Percentiles rank a stretch among this genome's conserved stretches.
phyloP scores from a whole-genome alignment of 192 early-diverging fungal species.

The Thamnidium elegans region DNA sequence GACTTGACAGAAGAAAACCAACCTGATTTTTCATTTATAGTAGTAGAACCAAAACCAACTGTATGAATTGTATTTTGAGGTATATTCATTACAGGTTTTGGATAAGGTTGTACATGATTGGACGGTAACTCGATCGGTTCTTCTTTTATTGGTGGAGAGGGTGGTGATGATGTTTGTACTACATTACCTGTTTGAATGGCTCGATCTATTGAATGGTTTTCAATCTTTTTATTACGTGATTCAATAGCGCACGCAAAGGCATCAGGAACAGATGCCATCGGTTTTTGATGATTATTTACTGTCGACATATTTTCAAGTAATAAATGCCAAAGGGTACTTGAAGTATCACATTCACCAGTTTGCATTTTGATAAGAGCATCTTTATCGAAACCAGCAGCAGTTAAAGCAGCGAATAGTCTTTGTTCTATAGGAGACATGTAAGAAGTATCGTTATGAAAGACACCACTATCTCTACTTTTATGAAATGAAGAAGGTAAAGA shows the following conservation, averaged over 20 bases:
- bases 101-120: constrained; percentile 4
- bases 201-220: neutral
- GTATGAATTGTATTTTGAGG: constrained; percentile 10
- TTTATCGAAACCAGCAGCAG: constrained; percentile 56
- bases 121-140: constrained; percentile 8
- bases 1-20: constrained; percentile 34
- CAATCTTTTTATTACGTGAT: neutral
- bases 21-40: constrained; percentile 14
- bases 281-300: neutral
- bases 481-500: constrained; percentile 31
- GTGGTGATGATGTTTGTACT: too few species aligned
- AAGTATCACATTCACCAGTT: constrained; percentile 54
- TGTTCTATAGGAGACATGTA: constrained; percentile 44
- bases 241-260: neutral
- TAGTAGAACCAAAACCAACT: constrained; percentile 12
- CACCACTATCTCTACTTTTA: constrained; percentile 30
- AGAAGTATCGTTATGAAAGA: constrained; percentile 19
- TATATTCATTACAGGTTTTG: constrained; percentile 13
- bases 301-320: constrained; percentile 43
- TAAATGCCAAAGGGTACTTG: constrained; percentile 69
- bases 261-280: constrained; percentile 3
- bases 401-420: constrained; percentile 42
- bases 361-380: constrained; percentile 54
- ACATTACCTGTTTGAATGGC: neutral
- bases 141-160: neutral